A percentile compares a stretch with the other conserved stretches of the same genome.
phyloP scores from a whole-genome alignment of 1,139 yeast species.

The Kodamaea anthophila region DNA sequence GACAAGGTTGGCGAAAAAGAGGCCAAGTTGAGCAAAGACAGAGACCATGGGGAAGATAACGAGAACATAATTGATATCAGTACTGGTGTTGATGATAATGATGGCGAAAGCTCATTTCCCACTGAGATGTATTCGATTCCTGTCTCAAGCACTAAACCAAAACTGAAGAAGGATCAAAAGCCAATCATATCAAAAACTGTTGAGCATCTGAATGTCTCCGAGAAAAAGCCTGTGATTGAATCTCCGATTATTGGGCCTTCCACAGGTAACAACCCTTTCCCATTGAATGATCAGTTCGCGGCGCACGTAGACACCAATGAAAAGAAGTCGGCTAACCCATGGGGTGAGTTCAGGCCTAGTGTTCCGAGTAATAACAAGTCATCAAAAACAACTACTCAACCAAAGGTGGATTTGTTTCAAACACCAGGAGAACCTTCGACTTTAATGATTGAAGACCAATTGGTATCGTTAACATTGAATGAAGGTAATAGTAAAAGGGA shows the following conservation, averaged over 20 bases:
- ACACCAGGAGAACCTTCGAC: background rate
- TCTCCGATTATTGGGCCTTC: no score
- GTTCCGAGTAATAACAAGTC: no score
- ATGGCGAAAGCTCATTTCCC: background rate
- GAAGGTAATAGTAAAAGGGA: slow-evolving; percentile 5
- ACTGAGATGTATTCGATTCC: no score
- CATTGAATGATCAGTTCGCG: slow-evolving; percentile 5
- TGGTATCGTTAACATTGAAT: slow-evolving; percentile 6
- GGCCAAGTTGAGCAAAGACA: no score
- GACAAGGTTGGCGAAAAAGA: no score
- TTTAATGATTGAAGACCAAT: slow-evolving; percentile 4
- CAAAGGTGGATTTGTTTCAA: slow-evolving; percentile 1
- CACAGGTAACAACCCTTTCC: slow-evolving; percentile 10
- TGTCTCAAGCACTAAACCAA: no score
- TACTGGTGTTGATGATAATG: background rate
- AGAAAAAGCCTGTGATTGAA: no score
- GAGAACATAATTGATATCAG: no score
- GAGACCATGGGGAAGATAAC: no score
- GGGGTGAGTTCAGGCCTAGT: slow-evolving; percentile 14
- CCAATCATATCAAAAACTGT: no score
- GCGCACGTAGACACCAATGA: background rate
- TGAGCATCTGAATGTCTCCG: no score
- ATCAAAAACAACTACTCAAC: background rate
- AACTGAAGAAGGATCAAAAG: no score
- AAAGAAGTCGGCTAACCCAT: slow-evolving; percentile 16